Conservation (phyloP, 2,329 filamentous ascomycete species). For the Colletotrichum magnum region DNA sequence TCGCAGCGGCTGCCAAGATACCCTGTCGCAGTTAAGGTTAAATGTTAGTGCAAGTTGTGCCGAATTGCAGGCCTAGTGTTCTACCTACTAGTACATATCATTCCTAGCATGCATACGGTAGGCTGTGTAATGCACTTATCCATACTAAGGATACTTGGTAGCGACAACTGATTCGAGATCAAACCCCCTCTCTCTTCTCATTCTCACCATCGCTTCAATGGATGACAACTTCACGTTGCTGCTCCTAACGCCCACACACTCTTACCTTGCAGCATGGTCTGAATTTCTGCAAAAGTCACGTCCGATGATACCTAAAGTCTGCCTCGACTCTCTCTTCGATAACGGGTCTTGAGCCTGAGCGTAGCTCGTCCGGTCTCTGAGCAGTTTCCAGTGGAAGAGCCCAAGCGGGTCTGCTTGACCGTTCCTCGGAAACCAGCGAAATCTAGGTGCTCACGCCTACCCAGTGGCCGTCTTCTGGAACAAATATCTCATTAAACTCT, state of each 20-base stretch:
- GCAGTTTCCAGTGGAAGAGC: slow-evolving; percentile 2
- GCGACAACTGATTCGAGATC: too few species aligned
- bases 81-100: neutral
- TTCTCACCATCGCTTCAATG: too few species aligned
- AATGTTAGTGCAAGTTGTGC: slow-evolving; percentile 24
- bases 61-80: neutral
- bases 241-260: too few species aligned
- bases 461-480: too few species aligned
- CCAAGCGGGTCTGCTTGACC: slow-evolving; percentile 9
- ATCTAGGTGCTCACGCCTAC: too few species aligned
- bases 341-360: neutral
- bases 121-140: neutral
- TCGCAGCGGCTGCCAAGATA: neutral
- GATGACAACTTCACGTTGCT: too few species aligned
- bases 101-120: neutral
- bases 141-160: too few species aligned
- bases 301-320: slow-evolving; percentile 3
- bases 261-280: slow-evolving; percentile 1
- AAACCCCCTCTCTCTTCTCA: too few species aligned
- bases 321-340: neutral
- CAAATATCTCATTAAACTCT: too few species aligned
- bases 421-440: too few species aligned
- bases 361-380: slow-evolving; percentile 10
- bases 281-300: slow-evolving; percentile 5
- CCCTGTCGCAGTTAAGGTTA: slow-evolving; percentile 24